phyloP scores from a whole-genome alignment of 2,329 filamentous ascomycete genomes.

The Acephala macrosclerotiorum region DNA sequence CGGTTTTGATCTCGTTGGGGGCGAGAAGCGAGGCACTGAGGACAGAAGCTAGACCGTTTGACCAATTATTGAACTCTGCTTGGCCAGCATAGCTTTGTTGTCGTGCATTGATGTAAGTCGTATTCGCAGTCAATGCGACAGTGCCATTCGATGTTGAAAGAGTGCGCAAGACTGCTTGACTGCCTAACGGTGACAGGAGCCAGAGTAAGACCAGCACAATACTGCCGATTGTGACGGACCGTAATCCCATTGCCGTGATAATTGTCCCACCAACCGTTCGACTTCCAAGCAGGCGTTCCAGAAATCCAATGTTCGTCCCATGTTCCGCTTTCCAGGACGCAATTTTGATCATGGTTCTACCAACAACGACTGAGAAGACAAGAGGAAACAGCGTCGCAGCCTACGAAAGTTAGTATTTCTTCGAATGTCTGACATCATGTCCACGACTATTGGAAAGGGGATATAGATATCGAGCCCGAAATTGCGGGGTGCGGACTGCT shows the following conservation, averaged over 20 bases:
- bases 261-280: slow-evolving; percentile 28
- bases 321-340: slow-evolving; percentile 30
- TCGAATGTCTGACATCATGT: neutral
- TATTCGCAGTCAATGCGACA: neutral
- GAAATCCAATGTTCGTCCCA: slow-evolving; percentile 26
- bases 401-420: slow-evolving; percentile 20
- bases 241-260: slow-evolving; percentile 26
- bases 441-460: neutral
- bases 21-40: slow-evolving; percentile 32
- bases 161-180: slow-evolving; percentile 30
- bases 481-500: neutral
- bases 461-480: neutral
- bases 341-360: slow-evolving; percentile 28
- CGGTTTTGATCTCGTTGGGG: slow-evolving; percentile 27
- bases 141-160: slow-evolving; percentile 16
- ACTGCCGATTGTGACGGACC: slow-evolving; percentile 19
- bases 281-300: slow-evolving; percentile 33
- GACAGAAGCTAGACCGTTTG: slow-evolving; percentile 30
- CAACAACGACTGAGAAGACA: slow-evolving; percentile 33
- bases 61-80: slow-evolving; percentile 29
- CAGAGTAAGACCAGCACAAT: slow-evolving; percentile 28
- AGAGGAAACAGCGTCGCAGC: slow-evolving; percentile 32
- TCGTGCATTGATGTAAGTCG: slow-evolving; percentile 28
- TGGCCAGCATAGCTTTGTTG: slow-evolving; percentile 30
- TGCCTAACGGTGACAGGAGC: slow-evolving; percentile 30